Evolutionary conservation across 768 basidiomycete species (phyloP).

Genomic region (Pleurotus platypus): DNA sequence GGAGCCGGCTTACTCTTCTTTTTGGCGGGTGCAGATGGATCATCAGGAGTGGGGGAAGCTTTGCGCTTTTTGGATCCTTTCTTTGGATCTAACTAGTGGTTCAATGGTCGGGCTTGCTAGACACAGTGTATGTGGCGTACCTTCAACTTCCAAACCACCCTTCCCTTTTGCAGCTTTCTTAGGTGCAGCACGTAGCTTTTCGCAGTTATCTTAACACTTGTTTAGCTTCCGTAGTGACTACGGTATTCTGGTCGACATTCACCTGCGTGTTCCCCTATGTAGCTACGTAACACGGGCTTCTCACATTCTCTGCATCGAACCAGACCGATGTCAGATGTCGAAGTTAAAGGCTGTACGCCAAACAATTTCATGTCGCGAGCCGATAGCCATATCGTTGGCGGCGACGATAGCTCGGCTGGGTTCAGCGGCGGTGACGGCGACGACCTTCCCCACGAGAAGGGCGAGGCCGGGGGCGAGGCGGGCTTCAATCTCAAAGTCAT

Average conservation of each 20-base stretch:
- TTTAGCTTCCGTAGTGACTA: slow-evolving; percentile 8
- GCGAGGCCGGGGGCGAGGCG: slow-evolving; percentile 39
- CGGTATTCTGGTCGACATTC: slow-evolving; percentile 16
- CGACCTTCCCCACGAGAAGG: slow-evolving; percentile 62
- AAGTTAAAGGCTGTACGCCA: slow-evolving; percentile 70
- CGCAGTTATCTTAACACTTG: slow-evolving; percentile 44
- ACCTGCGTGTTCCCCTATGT: slow-evolving; percentile 76
- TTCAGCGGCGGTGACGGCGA: slow-evolving; percentile 35
- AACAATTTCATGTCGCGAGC: slow-evolving; percentile 88
- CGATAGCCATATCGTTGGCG: slow-evolving; percentile 83
- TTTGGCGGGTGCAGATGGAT: slow-evolving; percentile 62
- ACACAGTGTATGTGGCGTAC: slow-evolving; percentile 22
- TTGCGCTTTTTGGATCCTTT: slow-evolving; percentile 75
- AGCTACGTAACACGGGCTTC: slow-evolving; percentile 78
- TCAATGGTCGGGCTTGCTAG: not conserved
- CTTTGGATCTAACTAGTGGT: slow-evolving; percentile 26
- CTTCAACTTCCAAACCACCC: slow-evolving; percentile 39
- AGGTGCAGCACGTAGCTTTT: slow-evolving; percentile 47
- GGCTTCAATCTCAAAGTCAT: slow-evolving; percentile 46
- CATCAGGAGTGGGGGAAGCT: slow-evolving; percentile 67
- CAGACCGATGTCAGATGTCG: slow-evolving; percentile 54
- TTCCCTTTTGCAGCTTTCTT: slow-evolving; percentile 59
- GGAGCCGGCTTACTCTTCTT: slow-evolving; percentile 71
- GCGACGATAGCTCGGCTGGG: slow-evolving; percentile 49
- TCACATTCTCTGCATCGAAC: slow-evolving; percentile 78